Base-by-base conservation (phyloP, 2,329 filamentous ascomycete species). In the Exophiala sideris region DNA sequence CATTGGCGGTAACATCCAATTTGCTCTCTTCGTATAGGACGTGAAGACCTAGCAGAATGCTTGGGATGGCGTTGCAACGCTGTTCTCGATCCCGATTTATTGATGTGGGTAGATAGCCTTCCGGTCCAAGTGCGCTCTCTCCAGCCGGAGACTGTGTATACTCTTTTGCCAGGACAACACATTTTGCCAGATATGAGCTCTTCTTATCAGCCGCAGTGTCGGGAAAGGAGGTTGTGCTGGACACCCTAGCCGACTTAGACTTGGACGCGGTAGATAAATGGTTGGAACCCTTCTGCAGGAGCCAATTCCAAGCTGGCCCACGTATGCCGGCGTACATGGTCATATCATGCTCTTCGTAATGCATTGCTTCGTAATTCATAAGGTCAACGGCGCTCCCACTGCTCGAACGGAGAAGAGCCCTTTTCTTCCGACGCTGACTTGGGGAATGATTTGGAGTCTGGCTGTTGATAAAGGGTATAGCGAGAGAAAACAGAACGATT, bases 21-120 rank as follows among this genome's bases (percentile, higher is more conserved):
- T 95, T 97, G 58, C 88, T 80, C 68, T 99, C 94, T 68, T 99
- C 92, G 0, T 88, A 80, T n/a, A 95, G 75, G 2, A 97, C 76
- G 71, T 99, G 94, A 10, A 99, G 76, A 1, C 83, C 87, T 36
- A 85, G 75, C 60, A 95, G 76, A 35, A 92, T 80, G 48, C 88
- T 78, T 65, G 88, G 81, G 67, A 86, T 74, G 33, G 87, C 78
- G 50, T 84, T 85, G 52, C 80, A 77, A 40, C 84, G 80, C 46
- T 78, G 76, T 52, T 82, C 81, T 48, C 74, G 72, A 35, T 79
- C 74, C 50, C 76, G 80, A 48, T 79, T 72, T 58, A 65, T 68
- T 32, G 70, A 81, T 0, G 85, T 88, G 24, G 88, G 86, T 50
- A 91, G 74, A 64, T 85, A 88, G 1, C 86, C 86, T 8, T 77